These are phyloP conservation scores for Plasmodium sp. DNA, from an alignment of 169 alveolate genomes.

Conservation along the genomic window DNA sequence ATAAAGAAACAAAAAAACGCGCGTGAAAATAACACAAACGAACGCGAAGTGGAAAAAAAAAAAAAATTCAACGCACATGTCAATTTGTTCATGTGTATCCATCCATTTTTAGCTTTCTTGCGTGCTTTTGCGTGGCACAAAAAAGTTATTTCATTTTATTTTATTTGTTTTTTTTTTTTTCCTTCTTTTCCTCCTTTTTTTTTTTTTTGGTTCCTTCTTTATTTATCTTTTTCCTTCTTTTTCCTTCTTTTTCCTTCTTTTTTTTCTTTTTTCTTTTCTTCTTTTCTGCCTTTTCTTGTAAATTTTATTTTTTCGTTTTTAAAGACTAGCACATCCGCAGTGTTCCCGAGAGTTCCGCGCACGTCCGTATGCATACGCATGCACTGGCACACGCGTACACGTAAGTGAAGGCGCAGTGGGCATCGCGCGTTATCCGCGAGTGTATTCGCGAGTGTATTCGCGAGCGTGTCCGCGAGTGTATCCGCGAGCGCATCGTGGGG, in stretches of 20 bases:
- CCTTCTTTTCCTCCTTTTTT: neutral
- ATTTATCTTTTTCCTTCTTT: neutral
- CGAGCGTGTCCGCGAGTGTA: neutral
- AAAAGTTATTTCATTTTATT: neutral
- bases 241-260: neutral
- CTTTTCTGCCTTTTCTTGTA: neutral
- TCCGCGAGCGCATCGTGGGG: neutral
- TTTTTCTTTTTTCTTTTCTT: neutral
- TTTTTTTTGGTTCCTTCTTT: neutral
- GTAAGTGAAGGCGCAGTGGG: neutral
- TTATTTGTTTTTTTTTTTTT: neutral
- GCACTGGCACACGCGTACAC: neutral
- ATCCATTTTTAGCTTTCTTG: neutral
- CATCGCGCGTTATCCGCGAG: neutral
- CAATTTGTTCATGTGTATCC: neutral
- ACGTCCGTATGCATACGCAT: slow-evolving; percentile 1
- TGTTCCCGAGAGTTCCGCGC: neutral
- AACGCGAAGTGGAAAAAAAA: neutral
- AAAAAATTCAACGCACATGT: neutral
- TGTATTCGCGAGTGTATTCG: neutral
- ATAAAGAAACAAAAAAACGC: neutral
- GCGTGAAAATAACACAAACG: neutral
- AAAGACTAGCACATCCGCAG: neutral
- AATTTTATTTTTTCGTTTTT: neutral
- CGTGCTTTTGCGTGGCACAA: neutral